Evolutionary conservation across 2,329 filamentous ascomycete species (phyloP), one percentile per base, ranked within the genome.

Genomic region (Intubia oerlemansii): DNA sequence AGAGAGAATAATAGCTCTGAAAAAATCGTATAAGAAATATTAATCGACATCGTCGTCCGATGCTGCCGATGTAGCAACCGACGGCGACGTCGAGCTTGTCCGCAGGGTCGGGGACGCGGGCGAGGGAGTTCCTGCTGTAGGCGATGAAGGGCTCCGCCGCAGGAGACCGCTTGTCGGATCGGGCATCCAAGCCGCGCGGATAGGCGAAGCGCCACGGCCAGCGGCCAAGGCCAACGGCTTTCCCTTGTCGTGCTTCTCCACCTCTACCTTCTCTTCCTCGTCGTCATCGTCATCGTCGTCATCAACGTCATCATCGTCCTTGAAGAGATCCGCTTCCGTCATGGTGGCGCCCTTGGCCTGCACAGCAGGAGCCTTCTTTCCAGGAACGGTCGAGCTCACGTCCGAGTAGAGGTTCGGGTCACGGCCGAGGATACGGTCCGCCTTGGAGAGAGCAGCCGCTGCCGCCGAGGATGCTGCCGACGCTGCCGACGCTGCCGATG

Each of bases 341-440:
- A 8, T 21, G 19, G 19, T 8, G n/a, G 19, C n/a, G 8, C 20
- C 27, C 53, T 50, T 24, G 50, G 19, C n/a, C n/a, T n/a, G n/a
- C n/a, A n/a, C n/a, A n/a, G n/a, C n/a, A n/a, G n/a, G n/a, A n/a
- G n/a, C n/a, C n/a, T n/a, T n/a, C n/a, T n/a, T n/a, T n/a, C n/a
- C n/a, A n/a, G n/a, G n/a, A n/a, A n/a, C n/a, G n/a, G n/a, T n/a
- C n/a, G n/a, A 21, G 19, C 19, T 21, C 19, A 8, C 50, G 37
- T 69, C 62, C 8, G 50, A 55, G 38, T 67, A 67, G 10, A 63
- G 43, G 38, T 56, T 60, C 9, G 63, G 62, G 33, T 66, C 62
- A 5, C 64, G 57, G 20, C 65, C 64, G 2, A 69, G 52, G 3
- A 69, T 49, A 17, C 63, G 56, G 39, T 69, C 65, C 5, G 65